Base-by-base conservation (phyloP, 345 rosid genomes). In the Eucalyptus viminalis region DNA sequence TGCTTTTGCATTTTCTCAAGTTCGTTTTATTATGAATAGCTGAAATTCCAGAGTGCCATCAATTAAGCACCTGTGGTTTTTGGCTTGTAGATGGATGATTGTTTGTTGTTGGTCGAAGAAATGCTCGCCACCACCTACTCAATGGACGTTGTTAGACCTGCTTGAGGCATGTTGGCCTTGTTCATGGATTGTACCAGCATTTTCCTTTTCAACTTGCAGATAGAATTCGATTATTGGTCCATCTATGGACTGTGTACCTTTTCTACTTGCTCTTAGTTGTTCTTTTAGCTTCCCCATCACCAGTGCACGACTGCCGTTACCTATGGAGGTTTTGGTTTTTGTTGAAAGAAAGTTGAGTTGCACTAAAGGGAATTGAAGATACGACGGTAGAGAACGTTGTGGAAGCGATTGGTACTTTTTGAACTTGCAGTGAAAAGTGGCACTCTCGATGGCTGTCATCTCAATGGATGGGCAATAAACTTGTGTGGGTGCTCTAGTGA, bases 1-100 rank as follows among this genome's bases (percentile, higher is more conserved):
- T 21, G 47, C 47, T 40, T 76, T 11, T 6, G 2, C 8, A 21
- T 21, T 76, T 21, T 43, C 85, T 21, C 47, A 11, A 76, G 47
- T 40, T 40, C 15, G 15, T 11, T 37, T 76, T 21, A 21, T 76
- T 37, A 76, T 76, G 85, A 17, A 40, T 11, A 37, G 83, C 85
- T 76, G 85, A 76, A 76, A 76, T 76, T 76, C 44, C 85, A 37
- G 16, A 43, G 44, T 90, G 83, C 53, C 89, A n/a, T 67, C 34
- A 53, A 37, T 88, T 49, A 43, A 69, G 86, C 31, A 86, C 58
- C 89, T 62, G 49, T 88, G 76, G 90, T 89, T 87, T 93, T 87
- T 85, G 87, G 86, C 90, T 91, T 94, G 94, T 94, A 96, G 96
- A 95, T 93, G 97, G 96, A 94, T 95, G 94, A 96, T 90, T 91